A percentile compares a stretch with the other conserved stretches of the same genome.
These are phyloP conservation scores for Pseudozyma sp. DNA, from an alignment of 1,284 basidiomycete genomes.

Conservation along the genomic window DNA sequence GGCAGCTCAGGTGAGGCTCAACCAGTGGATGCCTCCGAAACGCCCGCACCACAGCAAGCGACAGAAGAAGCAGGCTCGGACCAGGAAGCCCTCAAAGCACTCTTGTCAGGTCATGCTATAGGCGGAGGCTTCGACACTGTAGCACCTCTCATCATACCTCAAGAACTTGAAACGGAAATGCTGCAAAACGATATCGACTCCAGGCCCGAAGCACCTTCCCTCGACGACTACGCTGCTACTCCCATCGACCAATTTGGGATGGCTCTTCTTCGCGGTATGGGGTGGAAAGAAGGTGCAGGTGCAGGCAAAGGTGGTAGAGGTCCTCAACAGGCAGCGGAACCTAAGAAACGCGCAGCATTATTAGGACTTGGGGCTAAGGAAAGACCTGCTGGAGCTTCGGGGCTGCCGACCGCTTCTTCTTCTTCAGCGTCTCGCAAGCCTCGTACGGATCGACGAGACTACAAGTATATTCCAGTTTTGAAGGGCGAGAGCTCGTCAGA, in stretches of 20 bases:
- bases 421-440: conserved; percentile 71
- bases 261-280: conserved; percentile 94
- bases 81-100: conserved; percentile 47
- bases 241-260: conserved; percentile 93
- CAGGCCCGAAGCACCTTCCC: conserved; percentile 72
- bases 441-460: conserved; percentile 72
- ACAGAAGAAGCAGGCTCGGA: conserved; percentile 21
- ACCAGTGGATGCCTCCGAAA: background rate
- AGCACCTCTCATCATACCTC: conserved; percentile 38
- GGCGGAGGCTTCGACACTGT: background rate
- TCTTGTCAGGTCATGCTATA: conserved; percentile 33
- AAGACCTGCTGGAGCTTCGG: conserved; percentile 21
- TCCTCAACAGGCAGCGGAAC: conserved; percentile 53
- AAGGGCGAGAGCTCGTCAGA: conserved; percentile 72
- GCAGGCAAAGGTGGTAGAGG: conserved; percentile 70
- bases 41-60: background rate
- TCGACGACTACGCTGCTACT: conserved; percentile 88
- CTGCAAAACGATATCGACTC: conserved; percentile 59
- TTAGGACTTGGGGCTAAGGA: conserved; percentile 67
- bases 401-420: conserved; percentile 5
- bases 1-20: conserved; percentile 2
- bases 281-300: conserved; percentile 86
- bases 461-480: conserved; percentile 80
- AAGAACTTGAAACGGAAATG: conserved; percentile 56
- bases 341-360: conserved; percentile 60